Conservation (phyloP, 352 stramenopile species). For the Phytophthora fragariaefolia region DNA sequence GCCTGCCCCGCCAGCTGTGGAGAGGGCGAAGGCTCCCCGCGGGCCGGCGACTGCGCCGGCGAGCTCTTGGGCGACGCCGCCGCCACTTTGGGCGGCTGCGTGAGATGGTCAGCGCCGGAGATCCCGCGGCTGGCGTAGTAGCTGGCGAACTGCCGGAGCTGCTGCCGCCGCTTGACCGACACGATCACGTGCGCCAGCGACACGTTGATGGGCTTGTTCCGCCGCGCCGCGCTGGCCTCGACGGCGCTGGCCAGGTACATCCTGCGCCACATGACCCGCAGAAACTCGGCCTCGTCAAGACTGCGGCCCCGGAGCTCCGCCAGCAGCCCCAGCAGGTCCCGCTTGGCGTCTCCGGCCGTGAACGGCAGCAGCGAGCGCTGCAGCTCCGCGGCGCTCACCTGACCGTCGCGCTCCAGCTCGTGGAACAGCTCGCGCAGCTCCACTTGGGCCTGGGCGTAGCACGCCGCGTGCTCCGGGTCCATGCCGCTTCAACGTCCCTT, state of each 20-base stretch:
- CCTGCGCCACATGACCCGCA: conserved; percentile 66
- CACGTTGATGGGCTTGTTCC: conserved; percentile 48
- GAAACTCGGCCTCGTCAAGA: conserved; percentile 69
- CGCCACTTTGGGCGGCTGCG: conserved; percentile 8
- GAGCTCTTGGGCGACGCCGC: conserved; percentile 1
- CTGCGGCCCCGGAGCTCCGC: conserved; percentile 51
- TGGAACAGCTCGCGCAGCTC: conserved; percentile 69
- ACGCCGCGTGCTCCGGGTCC: conserved; percentile 54
- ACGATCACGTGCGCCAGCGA: conserved; percentile 74
- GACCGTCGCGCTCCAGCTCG: conserved; percentile 58
- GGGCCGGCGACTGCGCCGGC: background rate
- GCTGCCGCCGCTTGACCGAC: conserved; percentile 67
- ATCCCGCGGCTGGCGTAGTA: conserved; percentile 77
- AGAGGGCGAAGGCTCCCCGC: conserved; percentile 2
- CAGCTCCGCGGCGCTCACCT: conserved; percentile 51
- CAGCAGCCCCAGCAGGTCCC: conserved; percentile 61
- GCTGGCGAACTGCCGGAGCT: conserved; percentile 71
- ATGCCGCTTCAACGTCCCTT: conserved; percentile 27
- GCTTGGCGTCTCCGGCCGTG: conserved; percentile 61
- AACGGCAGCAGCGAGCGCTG: conserved; percentile 58
- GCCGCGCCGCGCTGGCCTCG: conserved; percentile 27
- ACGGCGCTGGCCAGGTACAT: conserved; percentile 67
- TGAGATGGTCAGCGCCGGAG: conserved; percentile 60
- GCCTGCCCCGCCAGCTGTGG: background rate
- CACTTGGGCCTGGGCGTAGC: conserved; percentile 53